Base-by-base conservation (phyloP, 2,329 filamentous ascomycete genomes). In the Thermothelomyces thermophilus region DNA sequence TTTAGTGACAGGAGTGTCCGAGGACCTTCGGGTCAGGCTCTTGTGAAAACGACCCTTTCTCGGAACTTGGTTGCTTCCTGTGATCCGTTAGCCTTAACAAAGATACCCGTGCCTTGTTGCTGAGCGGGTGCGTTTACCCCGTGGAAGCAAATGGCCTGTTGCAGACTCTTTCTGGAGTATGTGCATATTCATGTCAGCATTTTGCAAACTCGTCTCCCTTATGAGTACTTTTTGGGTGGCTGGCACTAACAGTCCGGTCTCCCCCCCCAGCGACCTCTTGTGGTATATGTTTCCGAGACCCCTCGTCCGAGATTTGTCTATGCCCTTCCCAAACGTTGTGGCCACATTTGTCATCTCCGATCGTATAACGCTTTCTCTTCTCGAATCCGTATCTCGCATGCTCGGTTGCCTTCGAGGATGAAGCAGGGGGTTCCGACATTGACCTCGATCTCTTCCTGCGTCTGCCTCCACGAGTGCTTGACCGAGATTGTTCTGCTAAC, bases 341-440 rank as follows among this genome's bases (percentile, higher is more conserved):
- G 2, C 56, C 72, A 59, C 84, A 84, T 30, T 72, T 75, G 58
- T 79, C 73, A 20, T 70, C 65, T 44, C 71, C 73, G 14, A 78
- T 83, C 63, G 76, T 85, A 55, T 73, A 68, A 28, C 82, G 73
- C 16, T 72, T 64, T 40, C 69, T 69, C 58, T 72, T 80, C 48
- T 77, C 71, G 49, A 74, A 82, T 13, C 56, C 48, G 34, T 46
- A 7, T 9, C 48, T 47, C 35, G 11, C 30, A 39, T 44, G 47
- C 33, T 22, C 43, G 22, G 46, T 49, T 41, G 54, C 53, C 34
- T 54, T 50, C 2, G 51, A 56, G 28, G 57, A 61, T 20, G 50
- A 59, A 47, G 48, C 53, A 35, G 50, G 55, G 40, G 35, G 26
- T 14, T 44, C 44, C 2, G 52, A 47, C 13, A 13, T 11, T 14